These are phyloP conservation scores for Teunomyces lycoperdinae DNA, from an alignment of 805 yeast genomes.

Conservation along the genomic window DNA sequence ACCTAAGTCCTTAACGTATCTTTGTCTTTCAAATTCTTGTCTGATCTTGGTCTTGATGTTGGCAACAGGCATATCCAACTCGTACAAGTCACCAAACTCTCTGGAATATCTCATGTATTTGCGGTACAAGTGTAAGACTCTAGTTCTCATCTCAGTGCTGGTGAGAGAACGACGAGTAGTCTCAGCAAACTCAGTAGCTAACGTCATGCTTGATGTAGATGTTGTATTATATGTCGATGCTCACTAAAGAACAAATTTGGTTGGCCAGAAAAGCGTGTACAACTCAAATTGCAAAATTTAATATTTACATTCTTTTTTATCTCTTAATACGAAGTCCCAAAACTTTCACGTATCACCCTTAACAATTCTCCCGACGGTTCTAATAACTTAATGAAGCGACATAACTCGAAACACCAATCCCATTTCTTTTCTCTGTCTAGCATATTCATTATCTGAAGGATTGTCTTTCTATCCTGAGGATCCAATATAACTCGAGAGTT, in stretches of 20 bases:
- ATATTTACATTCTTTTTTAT: not conserved
- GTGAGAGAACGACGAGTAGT: slow-evolving; percentile 67
- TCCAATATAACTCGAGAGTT: slow-evolving; percentile 18
- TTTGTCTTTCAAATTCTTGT: slow-evolving; percentile 85
- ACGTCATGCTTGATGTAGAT: slow-evolving; percentile 40
- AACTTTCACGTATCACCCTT: slow-evolving; percentile 5
- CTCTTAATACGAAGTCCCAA: not conserved
- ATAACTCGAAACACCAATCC: slow-evolving; percentile 54
- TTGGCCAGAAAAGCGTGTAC: slow-evolving; percentile 10
- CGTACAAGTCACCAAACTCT: slow-evolving; percentile 60
- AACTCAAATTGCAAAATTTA: slow-evolving; percentile 3
- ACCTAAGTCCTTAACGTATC: slow-evolving; percentile 66
- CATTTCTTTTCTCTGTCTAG: slow-evolving; percentile 40
- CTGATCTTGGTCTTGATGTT: slow-evolving; percentile 78
- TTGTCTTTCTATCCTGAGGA: slow-evolving; percentile 37
- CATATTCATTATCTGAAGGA: slow-evolving; percentile 43
- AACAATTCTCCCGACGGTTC: slow-evolving; percentile 40
- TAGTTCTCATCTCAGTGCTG: slow-evolving; percentile 55
- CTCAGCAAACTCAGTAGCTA: slow-evolving; percentile 82
- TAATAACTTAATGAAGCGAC: slow-evolving; percentile 51
- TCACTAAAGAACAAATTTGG: slow-evolving; percentile 11
- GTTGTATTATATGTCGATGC: slow-evolving; percentile 4
- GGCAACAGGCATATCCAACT: slow-evolving; percentile 74
- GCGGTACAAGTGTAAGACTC: slow-evolving; percentile 72
- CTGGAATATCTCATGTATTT: slow-evolving; percentile 63